These are phyloP conservation scores for Mortierella sp. DNA, from an alignment of 371 early-diverging fungal species.

Conservation along the genomic window DNA sequence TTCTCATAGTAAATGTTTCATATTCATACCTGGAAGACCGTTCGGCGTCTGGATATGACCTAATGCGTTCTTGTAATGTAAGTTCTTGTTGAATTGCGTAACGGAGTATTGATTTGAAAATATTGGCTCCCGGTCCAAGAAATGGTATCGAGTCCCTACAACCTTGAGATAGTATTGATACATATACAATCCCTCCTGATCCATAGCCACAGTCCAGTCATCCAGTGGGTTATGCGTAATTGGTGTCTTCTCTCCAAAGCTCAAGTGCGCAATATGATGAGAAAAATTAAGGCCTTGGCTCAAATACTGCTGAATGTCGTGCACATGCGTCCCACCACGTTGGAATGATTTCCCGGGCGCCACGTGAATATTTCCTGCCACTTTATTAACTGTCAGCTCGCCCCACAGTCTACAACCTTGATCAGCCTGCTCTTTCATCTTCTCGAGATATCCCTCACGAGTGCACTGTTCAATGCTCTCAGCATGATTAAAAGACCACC, in stretches of 20 bases:
- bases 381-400: constrained; percentile 87
- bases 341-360: constrained; percentile 93
- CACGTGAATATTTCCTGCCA: constrained; percentile 93
- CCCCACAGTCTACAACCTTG: constrained; percentile 95
- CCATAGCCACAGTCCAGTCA: constrained; percentile 64
- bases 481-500: constrained; percentile 84
- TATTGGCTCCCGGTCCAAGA: constrained; percentile 70
- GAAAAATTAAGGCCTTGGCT: constrained; percentile 80
- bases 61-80: constrained; percentile 41
- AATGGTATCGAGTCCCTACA: constrained; percentile 90
- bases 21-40: background rate
- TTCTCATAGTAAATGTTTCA: background rate
- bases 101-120: constrained; percentile 95
- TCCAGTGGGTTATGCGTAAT: constrained; percentile 86
- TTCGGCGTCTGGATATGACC: constrained; percentile 9
- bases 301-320: constrained; percentile 77
- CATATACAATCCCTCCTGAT: constrained; percentile 61
- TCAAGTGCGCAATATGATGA: constrained; percentile 86
- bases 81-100: constrained; percentile 79
- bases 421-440: constrained; percentile 79
- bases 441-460: constrained; percentile 85
- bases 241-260: constrained; percentile 80
- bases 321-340: constrained; percentile 82
- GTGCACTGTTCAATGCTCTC: constrained; percentile 93
- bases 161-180: constrained; percentile 96